Base-by-base conservation (phyloP, 768 basidiomycete genomes). In the Mycena leptocephala region DNA sequence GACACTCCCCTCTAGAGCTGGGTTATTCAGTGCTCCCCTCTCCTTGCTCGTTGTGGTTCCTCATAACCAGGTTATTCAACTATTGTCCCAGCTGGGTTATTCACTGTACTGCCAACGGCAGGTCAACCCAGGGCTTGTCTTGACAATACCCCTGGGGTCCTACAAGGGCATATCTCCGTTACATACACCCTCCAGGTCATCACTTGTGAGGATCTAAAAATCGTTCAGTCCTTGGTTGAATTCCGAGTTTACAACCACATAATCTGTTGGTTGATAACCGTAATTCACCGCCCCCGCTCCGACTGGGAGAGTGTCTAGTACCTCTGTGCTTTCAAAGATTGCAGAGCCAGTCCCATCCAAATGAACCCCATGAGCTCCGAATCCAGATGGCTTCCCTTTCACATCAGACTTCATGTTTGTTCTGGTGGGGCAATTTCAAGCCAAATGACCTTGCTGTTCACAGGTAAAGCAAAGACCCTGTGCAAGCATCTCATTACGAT, bases 401-500 rank as follows among this genome's bases (percentile, higher is more conserved):
- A 82, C 75, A 2, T 62, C 30, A 9, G 70, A 71, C 28, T 26
- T 39, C 32, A 63, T n/a, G 37, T 62, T 71, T 22, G 77, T 82
- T 4, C 69, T 75, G 5, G 62, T 63, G 20, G 83, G 84, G 46
- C 85, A 87, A 41, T 26, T 56, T 9, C 55, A 28, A 32, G 55
- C 55, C 55, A 56, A 56, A 56, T 56, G 55, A 20, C 83, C 83
- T 0, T 66, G 14, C 39, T 82, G 77, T 13, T 79, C 67, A 70
- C 85, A 86, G 10, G 61, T 70, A 59, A 82, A 85, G 73, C 85
- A 86, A 13, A 78, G 70, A 0, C 82, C 82, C 48, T 79, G 76
- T 1, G 79, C 79, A 7, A 72, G 39, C 8, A 76, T 61, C 48
- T 78, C 78, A 22, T 80, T 78, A 20, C n/a, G 55, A 13, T 28